Evolutionary conservation across 257 asterid species (phyloP), one percentile per base, ranked within the genome.

Genomic region (Anisodus acutangulus): DNA sequence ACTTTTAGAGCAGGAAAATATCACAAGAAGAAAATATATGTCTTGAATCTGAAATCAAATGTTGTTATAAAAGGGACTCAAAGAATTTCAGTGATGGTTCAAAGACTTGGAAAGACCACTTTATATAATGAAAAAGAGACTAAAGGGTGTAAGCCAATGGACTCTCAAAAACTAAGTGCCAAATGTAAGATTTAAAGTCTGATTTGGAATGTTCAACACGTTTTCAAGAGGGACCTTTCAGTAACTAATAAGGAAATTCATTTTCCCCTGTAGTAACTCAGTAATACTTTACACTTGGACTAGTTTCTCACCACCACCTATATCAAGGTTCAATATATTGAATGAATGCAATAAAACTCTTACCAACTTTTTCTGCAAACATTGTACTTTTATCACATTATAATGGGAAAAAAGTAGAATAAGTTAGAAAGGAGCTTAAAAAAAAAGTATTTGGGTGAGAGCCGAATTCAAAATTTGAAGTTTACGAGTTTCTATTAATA

Each of bases 181-280:
- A 72, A 45, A 72, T 19, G 43, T 19, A 47, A 43, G 43, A 81
- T 80, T 81, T 47, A 47, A 85, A 62, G 35, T 83, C 85, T 39
- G 79, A 55, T 54, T 78, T 76, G 41, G 60, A 82, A 41, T 84
- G 70, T 79, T 83, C 9, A 84, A 83, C 88, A 88, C 88, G 87
- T 83, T 85, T 88, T 68, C 80, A 76, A 64, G 41, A 86, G 13
- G 62, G 81, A 63, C 85, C 88, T 87, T 85, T 87, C 86, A 85
- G 83, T 79, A 79, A 83, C 81, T 45, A 79, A 83, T 51, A 85
- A 82, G 83, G 67, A 85, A 81, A 64, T n/a, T 59, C 83, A 4
- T 80, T 80, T 80, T 22, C 39, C 6, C 19, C 2, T 58, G 16
- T 39, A 80, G 39, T 59, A 57, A 63, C 37, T 13, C 11, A 63